Base-by-base conservation (phyloP, 768 basidiomycete genomes). In the Saitozyma sp. region DNA sequence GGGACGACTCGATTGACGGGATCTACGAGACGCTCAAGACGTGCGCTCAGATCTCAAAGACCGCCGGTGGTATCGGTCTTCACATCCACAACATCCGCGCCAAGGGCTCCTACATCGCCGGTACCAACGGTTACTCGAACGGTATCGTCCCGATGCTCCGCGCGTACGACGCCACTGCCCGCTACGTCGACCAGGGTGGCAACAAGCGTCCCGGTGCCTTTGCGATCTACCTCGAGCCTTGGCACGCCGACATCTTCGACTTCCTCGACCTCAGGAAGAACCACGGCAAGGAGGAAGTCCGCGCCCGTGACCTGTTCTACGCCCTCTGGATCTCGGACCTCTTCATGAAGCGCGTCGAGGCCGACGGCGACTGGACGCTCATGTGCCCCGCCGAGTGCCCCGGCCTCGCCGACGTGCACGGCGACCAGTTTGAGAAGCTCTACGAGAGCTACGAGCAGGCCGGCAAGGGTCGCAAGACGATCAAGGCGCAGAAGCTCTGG, bases 131-230 rank as follows among this genome's bases (percentile, higher is more conserved):
- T 1, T 95, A 96, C 81, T 97, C 94, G 3, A 99, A 98, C 72
- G 96, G 96, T 60, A 96, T 99, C 74, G 92, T 98, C 1, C 96
- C 96, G 13, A 99, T 99, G 95, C 88, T 99, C 50, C 91, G 96
- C 60, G 95, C 91, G 0, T 98, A 89, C 79, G 94, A 99, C 74
- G 92, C 94, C 29, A 98, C 96, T 9, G 96, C 96, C 19, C 92
- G 95, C 45, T 98, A 98, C 74, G 96, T 98, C 60, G 96, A 98
- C 79, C 95, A 97, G 77, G 95, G 96, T 56, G 96, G 96, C 37
- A 98, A 98, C 85, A 98, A 98, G 83, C 90, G 96, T 29, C 96
- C 96, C 1, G 96, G 96, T 64, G 96, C 96, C 0, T 97, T 99
- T 70, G 91, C 96, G 61, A 79, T 99, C 79, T 99, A 99, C 82